A percentile compares a stretch with the other conserved stretches of the same genome.
phyloP scores from a whole-genome alignment of 768 basidiomycete genomes.

The Tubosaeta sp. region DNA sequence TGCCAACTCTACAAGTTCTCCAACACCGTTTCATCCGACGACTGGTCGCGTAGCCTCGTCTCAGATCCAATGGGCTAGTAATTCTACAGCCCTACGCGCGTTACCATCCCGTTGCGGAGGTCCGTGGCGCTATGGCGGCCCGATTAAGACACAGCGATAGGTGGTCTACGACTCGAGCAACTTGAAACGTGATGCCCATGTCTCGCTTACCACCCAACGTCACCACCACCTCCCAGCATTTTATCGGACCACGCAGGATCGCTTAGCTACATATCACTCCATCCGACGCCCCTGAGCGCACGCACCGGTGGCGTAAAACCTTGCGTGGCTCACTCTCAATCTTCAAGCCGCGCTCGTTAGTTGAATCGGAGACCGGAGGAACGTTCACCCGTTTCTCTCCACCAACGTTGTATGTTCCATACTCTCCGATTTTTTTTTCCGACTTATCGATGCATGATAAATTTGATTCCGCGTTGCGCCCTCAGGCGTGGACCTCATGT shows the following conservation, averaged over 20 bases:
- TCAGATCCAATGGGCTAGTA: neutral
- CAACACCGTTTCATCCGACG: neutral
- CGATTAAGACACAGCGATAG: neutral
- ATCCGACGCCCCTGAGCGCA: neutral
- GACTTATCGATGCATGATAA: neutral
- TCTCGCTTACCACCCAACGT: conserved; percentile 18
- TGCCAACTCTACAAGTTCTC: neutral
- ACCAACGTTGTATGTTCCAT: neutral
- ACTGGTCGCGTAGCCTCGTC: neutral
- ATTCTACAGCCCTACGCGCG: neutral
- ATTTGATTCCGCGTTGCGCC: neutral
- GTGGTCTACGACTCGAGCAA: neutral
- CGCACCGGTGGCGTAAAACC: neutral
- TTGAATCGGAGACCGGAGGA: neutral
- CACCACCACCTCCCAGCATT: conserved; percentile 1
- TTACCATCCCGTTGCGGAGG: neutral
- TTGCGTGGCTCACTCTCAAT: neutral
- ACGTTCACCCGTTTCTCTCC: neutral
- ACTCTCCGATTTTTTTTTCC: neutral
- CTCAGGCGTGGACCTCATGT: neutral
- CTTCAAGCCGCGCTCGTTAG: neutral
- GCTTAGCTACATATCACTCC: neutral
- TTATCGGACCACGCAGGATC: neutral
- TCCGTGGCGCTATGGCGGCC: neutral
- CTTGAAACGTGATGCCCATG: conserved; percentile 12